Percentiles rank a stretch among this genome's conserved stretches.
Conservation (phyloP, 805 yeast species). For the Barnettozyma vustinii region DNA sequence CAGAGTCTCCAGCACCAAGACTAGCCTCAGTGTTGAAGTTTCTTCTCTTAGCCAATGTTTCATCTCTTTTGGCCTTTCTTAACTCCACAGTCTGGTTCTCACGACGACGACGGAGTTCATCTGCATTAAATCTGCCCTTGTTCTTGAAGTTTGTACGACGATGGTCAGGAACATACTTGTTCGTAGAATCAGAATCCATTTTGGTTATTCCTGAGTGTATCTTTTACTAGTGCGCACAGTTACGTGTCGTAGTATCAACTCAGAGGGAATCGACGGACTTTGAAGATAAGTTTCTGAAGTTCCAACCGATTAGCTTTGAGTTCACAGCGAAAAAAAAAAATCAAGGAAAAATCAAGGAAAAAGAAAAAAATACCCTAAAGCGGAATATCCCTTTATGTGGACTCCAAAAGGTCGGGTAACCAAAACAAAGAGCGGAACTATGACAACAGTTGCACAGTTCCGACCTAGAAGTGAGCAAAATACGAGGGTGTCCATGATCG, state of each 20-base stretch:
- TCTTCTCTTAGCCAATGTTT: slow-evolving; percentile 89
- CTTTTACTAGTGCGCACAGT: background rate
- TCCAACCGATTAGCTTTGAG: background rate
- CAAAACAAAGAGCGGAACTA: background rate
- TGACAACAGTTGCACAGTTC: background rate
- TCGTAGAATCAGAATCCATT: slow-evolving; percentile 74
- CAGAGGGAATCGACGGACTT: background rate
- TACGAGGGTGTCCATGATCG: background rate
- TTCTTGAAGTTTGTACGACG: slow-evolving; percentile 95
- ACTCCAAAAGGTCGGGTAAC: background rate
- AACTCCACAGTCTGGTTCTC: slow-evolving; percentile 96
- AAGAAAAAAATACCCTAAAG: slow-evolving; percentile 5
- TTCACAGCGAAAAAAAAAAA: background rate
- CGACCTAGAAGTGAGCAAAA: no score
- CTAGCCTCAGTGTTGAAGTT: slow-evolving; percentile 44
- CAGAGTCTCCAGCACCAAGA: slow-evolving; percentile 52
- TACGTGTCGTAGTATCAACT: background rate
- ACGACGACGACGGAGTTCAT: slow-evolving; percentile 95
- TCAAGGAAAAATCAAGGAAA: background rate
- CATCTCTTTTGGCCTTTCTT: slow-evolving; percentile 95
- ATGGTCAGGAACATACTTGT: slow-evolving; percentile 92
- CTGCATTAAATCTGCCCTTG: slow-evolving; percentile 88
- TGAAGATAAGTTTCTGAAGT: background rate
- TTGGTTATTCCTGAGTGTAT: slow-evolving; percentile 1
- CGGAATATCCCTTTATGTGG: slow-evolving; percentile 11